Evolutionary conservation across 352 stramenopile genomes (phyloP), one percentile per base, ranked within the genome.

Genomic region (Pythium grandisporangium): DNA sequence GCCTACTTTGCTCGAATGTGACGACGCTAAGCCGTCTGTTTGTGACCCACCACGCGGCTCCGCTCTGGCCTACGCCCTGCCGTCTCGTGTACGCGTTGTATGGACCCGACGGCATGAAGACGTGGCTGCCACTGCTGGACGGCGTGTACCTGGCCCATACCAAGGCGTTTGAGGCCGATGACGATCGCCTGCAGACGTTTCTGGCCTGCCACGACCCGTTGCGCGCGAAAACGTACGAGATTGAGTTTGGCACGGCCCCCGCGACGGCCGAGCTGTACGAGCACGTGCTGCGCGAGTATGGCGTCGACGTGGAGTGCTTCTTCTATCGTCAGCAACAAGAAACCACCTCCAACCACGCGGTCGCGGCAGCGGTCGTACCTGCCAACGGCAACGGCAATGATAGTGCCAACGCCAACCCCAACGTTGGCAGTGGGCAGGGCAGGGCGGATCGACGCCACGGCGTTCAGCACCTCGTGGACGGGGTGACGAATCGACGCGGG

Each of bases 61-160:
- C 53, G 11, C 48, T 58, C 6, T 89, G 76, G 73, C 74, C 80
- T 30, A 65, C 65, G 26, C 61, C 71, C 3, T 89, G 70, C 17
- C 65, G 67, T 2, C 52, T 87, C 3, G 66, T 90, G 39, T 74
- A 72, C 36, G 76, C 76, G 6, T 49, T 93, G 6, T 90, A 93
- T 23, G 76, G 79, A 1, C 67, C 70, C 0, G 60, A 86, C 13
- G 79, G 79, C 21, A 84, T 89, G 66, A 63, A 67, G 19, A 35
- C 87, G 6, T 93, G 76, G 76, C 63, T 89, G 21, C 79, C 79
- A 5, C 46, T 89, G 32, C 47, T 93, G 3, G 79, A 93, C 34
- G 74, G 76, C n/a, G 72, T 92, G 6, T 81, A 84, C 46, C 49
- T 83, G 45, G 53, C 57, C 0, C 68, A 79, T 26, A 70, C 65